Conservation (phyloP, 305 asterid genomes). For the Fraxinus albicans region DNA sequence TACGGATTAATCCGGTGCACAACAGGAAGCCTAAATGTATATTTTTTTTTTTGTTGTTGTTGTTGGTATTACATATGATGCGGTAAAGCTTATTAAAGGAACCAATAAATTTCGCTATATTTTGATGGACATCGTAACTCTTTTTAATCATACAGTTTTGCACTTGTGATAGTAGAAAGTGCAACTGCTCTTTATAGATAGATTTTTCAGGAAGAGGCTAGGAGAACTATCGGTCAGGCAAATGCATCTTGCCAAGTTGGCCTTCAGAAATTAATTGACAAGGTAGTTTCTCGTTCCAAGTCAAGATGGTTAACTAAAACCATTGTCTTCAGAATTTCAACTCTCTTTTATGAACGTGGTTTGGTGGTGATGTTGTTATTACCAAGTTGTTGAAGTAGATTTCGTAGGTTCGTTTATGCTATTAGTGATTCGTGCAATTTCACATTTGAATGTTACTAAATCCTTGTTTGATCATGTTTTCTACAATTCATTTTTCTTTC, state of each 20-base stretch:
- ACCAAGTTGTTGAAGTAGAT: conserved; percentile 52
- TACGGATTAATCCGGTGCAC: too few relatives aligned
- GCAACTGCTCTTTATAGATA: conserved; percentile 87
- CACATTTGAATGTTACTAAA: not conserved
- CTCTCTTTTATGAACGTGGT: conserved; percentile 36
- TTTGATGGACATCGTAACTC: not conserved
- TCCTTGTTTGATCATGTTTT: too few relatives aligned
- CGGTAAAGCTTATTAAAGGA: not conserved
- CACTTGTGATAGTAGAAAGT: conserved; percentile 91
- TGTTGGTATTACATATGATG: not conserved
- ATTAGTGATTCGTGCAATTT: not conserved
- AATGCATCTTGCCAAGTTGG: conserved; percentile 97
- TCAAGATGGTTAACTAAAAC: not conserved
- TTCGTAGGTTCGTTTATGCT: not conserved
- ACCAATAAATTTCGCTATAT: not conserved
- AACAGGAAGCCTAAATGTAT: too few relatives aligned
- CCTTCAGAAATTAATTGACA: conserved; percentile 92
- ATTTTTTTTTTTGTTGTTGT: too few relatives aligned
- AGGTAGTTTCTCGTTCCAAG: conserved; percentile 38
- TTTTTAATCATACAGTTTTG: conserved; percentile 56
- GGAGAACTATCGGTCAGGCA: conserved; percentile 92
- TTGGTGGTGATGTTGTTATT: conserved; percentile 83
- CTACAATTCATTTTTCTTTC: too few relatives aligned
- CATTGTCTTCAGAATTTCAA: not conserved
- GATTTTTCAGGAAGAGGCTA: conserved; percentile 71